These are phyloP conservation scores for Lepiota brunneoincarnata DNA, from an alignment of 768 basidiomycete species.

Conservation along the genomic window DNA sequence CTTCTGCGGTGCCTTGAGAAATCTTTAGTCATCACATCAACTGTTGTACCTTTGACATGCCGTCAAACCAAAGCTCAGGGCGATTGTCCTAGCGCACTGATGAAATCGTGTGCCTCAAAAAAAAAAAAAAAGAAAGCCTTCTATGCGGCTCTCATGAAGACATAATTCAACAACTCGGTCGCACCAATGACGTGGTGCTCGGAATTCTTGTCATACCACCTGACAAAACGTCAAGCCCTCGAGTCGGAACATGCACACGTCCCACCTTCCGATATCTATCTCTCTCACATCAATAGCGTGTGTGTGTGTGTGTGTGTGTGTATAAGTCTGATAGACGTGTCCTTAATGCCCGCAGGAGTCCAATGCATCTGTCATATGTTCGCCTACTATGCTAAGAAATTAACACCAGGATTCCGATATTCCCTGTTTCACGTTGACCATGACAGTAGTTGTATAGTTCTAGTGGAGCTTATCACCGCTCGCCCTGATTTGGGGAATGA, in stretches of 20 bases:
- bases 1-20: constrained; percentile 8
- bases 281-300: background rate
- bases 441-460: background rate
- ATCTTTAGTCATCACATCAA: background rate
- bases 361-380: background rate
- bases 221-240: background rate
- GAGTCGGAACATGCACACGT: constrained; percentile 7
- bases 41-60: background rate
- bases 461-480: too few species aligned
- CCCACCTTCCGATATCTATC: background rate
- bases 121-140: too few species aligned
- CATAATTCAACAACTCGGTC: too few species aligned
- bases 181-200: too few species aligned
- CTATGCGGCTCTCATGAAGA: too few species aligned
- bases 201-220: too few species aligned
- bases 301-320: too few species aligned
- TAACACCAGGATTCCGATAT: background rate
- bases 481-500: too few species aligned
- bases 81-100: background rate
- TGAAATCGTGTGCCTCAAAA: background rate
- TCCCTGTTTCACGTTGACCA: background rate
- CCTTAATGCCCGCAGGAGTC: too few species aligned
- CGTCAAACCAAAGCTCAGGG: background rate
- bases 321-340: too few species aligned
- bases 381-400: background rate